Conservation (phyloP, 2,329 filamentous ascomycete species). For the Colletotrichum liriopes region DNA sequence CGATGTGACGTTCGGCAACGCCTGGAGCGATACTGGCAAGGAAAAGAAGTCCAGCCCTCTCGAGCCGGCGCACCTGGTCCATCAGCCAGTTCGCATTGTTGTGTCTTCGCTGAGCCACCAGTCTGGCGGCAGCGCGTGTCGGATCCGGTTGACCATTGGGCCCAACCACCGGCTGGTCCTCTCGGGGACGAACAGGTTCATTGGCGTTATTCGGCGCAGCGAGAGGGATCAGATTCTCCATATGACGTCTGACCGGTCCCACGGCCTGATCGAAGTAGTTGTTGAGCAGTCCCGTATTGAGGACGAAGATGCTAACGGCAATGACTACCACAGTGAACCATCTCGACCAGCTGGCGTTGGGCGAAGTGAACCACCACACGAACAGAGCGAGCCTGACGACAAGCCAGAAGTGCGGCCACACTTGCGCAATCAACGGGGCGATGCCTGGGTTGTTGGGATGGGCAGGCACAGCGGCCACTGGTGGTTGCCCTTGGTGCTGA, state of each 20-base stretch:
- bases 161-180: conserved; percentile 37
- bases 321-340: conserved; percentile 70
- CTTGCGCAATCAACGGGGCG: conserved; percentile 57
- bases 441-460: conserved; percentile 59
- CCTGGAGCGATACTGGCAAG: conserved; percentile 77
- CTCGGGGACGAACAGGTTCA: conserved; percentile 29
- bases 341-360: conserved; percentile 71
- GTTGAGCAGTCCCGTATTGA: conserved; percentile 73
- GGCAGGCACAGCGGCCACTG: conserved; percentile 47
- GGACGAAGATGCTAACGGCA: conserved; percentile 70
- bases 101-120: conserved; percentile 64
- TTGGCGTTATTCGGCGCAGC: conserved; percentile 56
- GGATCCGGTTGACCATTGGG: conserved; percentile 59
- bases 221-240: conserved; percentile 73
- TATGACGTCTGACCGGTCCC: conserved; percentile 70
- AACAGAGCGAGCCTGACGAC: conserved; percentile 71
- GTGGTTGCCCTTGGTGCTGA: conserved; percentile 49
- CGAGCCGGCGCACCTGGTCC: conserved; percentile 67
- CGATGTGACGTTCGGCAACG: conserved; percentile 76
- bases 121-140: conserved; percentile 66
- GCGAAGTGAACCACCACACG: conserved; percentile 76
- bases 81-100: conserved; percentile 66
- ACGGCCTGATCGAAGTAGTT: conserved; percentile 69
- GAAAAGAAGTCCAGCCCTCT: conserved; percentile 75
- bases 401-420: conserved; percentile 77